Base-by-base conservation (phyloP, 805 yeast species). In the Starmerella khaoyaiensis region DNA sequence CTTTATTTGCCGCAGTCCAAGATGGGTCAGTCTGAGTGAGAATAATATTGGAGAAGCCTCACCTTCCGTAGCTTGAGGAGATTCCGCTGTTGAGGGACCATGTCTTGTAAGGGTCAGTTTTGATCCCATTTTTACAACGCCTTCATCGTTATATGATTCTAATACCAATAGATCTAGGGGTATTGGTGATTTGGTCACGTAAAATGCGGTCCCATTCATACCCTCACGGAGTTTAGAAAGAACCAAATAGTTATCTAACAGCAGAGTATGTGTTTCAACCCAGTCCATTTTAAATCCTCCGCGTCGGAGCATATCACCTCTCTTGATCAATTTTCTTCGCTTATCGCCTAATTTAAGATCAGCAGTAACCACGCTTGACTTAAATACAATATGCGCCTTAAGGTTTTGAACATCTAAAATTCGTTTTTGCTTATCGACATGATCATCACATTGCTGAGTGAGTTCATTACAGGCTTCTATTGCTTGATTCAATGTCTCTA, bases 281-380 rank as follows among this genome's bases (percentile, higher is more conserved):
- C 79, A 65, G 27, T 75, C 76, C 21, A 74, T 60, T 62, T 74
- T 71, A 49, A 74, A 60, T 33, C 78, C 90, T 11, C 81, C 73
- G 41, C 76, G 72, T 38, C 77, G 64, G 2, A 61, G 49, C 14
- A 79, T 67, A 19, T 66, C 68, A 0, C 84, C 90, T 9, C 76
- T 60, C 45, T 62, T 63, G 31, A 76, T 54, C 19, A 81, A 58
- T 44, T 62, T 68, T 46, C 93, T 63, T 34, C 71, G 67, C 11
- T 63, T 62, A 21, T 77, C 73, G 4, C 58, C 58, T 28, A 77
- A 57, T 31, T 70, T 66, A 28, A 78, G 53, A 42, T 74, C 71
- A 0, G 68, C 68, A 15, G 45, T 36, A 21, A 64, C 68, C 0
- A 67, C 55, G 28, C 50, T 62, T 15, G 59, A 56, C 47, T 69